phyloP scores from a whole-genome alignment of 2,329 filamentous ascomycete species.

The Rhynchosporium secalis region DNA sequence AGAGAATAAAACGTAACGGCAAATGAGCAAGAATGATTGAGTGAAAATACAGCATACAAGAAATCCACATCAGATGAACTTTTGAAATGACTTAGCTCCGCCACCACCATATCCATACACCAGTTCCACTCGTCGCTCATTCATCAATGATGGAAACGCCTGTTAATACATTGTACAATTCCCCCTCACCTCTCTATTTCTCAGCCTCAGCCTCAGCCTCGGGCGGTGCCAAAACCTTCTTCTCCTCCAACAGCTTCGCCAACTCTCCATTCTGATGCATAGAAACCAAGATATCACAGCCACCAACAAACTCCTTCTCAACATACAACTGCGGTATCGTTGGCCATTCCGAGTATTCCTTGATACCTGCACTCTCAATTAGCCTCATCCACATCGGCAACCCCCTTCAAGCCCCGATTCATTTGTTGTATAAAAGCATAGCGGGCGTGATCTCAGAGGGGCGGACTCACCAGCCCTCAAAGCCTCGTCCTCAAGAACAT shows the following conservation, averaged over 20 bases:
- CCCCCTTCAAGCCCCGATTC: not conserved
- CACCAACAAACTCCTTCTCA: constrained; percentile 92
- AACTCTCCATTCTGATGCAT: constrained; percentile 98
- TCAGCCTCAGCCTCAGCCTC: constrained; percentile 27
- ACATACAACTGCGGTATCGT: constrained; percentile 97
- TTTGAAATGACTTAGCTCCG: not conserved
- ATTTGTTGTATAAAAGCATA: constrained; percentile 15
- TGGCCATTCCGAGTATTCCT: constrained; percentile 99
- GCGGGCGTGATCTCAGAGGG: too few relatives aligned
- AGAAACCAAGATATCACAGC: constrained; percentile 93
- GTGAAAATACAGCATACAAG: not conserved
- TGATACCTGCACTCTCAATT: constrained; percentile 67
- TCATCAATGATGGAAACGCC: constrained; percentile 7
- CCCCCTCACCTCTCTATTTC: constrained; percentile 6
- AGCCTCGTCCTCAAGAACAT: constrained; percentile 90
- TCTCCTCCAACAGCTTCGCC: constrained; percentile 88
- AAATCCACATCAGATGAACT: not conserved
- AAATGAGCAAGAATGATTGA: not conserved
- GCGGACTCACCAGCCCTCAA: constrained; percentile 68
- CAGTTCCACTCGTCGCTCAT: not conserved
- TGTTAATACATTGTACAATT: constrained; percentile 19
- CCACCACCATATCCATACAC: not conserved
- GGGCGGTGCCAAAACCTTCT: constrained; percentile 67
- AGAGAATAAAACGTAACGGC: not conserved
- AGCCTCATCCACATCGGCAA: constrained; percentile 17